Base-by-base conservation (phyloP, 192 early-diverging fungal genomes). In the Backusella mclennaniae region DNA sequence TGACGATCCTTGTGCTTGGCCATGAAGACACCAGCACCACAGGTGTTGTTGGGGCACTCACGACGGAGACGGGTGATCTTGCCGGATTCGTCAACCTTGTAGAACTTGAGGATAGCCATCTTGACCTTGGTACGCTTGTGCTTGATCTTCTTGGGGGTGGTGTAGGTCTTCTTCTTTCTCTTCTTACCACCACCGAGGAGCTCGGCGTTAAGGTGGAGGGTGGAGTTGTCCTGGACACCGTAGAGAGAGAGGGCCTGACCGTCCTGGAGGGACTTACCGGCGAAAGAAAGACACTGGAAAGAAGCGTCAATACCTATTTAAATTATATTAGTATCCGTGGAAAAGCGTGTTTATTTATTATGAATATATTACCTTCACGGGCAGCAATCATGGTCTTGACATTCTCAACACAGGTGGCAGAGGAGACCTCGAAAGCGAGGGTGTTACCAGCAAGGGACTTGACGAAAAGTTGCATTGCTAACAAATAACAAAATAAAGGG, bases 141-240 rank as follows among this genome's bases (percentile, higher is more conserved):
- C 85, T 96, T 93, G 82, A 96, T 96, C 93, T 98, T 98, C 95
- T 99, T 98, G 87, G 98, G 98, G 76, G 98, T 99, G 79, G 97
- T 99, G 93, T 99, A 98, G 76, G 91, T 94, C 97, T 99, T 99
- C 96, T 99, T 99, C 93, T 98, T 99, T 80, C 95, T 91, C 94
- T 99, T 98, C 95, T 99, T 98, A 87, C 86, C 96, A 90, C 93
- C 94, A 92, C 93, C 94, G 74, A 90, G 81, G 42, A 92, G 84
- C 77, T 91, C 88, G 72, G 89, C 85, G 44, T 91, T 90, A 11
- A 93, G 85, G 84, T 93, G 91, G n/a, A 93, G 81, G 67, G 92
- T 93, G 29, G 88, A 90, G 82, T 92, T 90, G 73, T 92, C 90
- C 76, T 92, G 86, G 76, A 93, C 88, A 80, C 80, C 80, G 71